Evolutionary conservation across 1,284 basidiomycete species (phyloP), one percentile per base, ranked within the genome.

Genomic region (Moesziomyces antarcticus): DNA sequence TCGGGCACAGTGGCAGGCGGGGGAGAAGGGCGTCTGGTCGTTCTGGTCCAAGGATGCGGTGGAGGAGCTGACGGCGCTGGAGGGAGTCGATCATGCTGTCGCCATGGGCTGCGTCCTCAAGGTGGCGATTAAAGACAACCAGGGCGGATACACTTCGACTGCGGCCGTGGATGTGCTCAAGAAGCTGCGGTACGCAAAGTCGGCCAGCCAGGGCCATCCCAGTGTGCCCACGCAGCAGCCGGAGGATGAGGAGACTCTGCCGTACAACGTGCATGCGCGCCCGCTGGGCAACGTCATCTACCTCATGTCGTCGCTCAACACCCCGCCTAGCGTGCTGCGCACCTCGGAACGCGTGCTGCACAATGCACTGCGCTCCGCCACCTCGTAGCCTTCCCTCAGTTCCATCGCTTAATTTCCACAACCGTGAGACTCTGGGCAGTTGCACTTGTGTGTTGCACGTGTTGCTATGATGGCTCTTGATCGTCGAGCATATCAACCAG

Each of bases 201-300:
- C 53, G 9, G 18, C 18, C 24, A 25, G 21, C 16, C 73, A 75
- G 51, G 59, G 67, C n/a, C 58, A 75, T 45, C 70, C 73, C 18
- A 50, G 46, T 33, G n/a, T 69, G 0, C 73, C 76, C 6, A 37
- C 35, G 45, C 51, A 18, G 40, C 45, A 20, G 35, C 13, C 24
- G 20, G 44, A 16, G 18, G 21, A 45, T 11, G 58, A 51, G n/a
- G 51, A 61, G 10, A 82, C 74, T 60, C 54, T 74, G 44, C 81
- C 83, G 8, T 93, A 91, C 80, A 88, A 90, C 21, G 88, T 97
- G 18, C 92, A 98, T 84, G 94, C 90, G 62, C 88, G 96, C 67
- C 95, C 96, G 0, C 86, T 98, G 25, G 96, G 96, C 0, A 91
- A 97, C 78, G 91, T 97, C 11, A 91, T 92, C 13, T 99, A 99